Percentiles rank a stretch among this genome's conserved stretches.
Conservation (phyloP, 352 stramenopile species). For the Hyaloperonospora brassicae region DNA sequence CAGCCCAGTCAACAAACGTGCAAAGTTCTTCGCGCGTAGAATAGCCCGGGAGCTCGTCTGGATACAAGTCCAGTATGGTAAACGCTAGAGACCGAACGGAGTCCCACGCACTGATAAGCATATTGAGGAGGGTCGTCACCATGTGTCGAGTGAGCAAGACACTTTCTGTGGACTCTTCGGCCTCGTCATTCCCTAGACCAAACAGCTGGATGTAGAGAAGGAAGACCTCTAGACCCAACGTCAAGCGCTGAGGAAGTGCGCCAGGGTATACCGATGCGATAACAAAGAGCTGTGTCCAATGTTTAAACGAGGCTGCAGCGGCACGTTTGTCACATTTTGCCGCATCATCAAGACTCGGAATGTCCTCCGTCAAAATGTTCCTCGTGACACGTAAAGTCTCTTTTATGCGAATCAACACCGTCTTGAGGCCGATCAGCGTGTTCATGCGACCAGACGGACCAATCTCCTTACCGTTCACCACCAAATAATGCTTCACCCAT, state of each 20-base stretch:
- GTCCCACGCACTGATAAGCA: conserved; percentile 76
- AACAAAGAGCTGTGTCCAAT: conserved; percentile 64
- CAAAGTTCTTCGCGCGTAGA: conserved; percentile 32
- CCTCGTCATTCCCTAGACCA: conserved; percentile 24
- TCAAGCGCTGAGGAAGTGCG: conserved; percentile 59
- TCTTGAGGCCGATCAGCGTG: conserved; percentile 67
- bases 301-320: conserved; percentile 41
- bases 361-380: conserved; percentile 25
- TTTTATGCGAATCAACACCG: conserved; percentile 66
- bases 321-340: conserved; percentile 18
- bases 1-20: conserved; percentile 54
- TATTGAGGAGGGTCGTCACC: conserved; percentile 63
- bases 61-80: conserved; percentile 64
- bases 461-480: conserved; percentile 72
- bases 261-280: conserved; percentile 56
- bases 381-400: conserved; percentile 46
- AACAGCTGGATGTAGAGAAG: conserved; percentile 69
- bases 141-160: conserved; percentile 52
- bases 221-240: conserved; percentile 62
- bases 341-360: background rate
- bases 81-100: conserved; percentile 61
- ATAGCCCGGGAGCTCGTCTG: conserved; percentile 51
- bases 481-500: conserved; percentile 58
- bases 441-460: conserved; percentile 56
- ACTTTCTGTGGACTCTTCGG: conserved; percentile 11